A percentile compares a stretch with the other conserved stretches of the same genome.
phyloP scores from a whole-genome alignment of 805 yeast species.

The Teunomyces tritomae region DNA sequence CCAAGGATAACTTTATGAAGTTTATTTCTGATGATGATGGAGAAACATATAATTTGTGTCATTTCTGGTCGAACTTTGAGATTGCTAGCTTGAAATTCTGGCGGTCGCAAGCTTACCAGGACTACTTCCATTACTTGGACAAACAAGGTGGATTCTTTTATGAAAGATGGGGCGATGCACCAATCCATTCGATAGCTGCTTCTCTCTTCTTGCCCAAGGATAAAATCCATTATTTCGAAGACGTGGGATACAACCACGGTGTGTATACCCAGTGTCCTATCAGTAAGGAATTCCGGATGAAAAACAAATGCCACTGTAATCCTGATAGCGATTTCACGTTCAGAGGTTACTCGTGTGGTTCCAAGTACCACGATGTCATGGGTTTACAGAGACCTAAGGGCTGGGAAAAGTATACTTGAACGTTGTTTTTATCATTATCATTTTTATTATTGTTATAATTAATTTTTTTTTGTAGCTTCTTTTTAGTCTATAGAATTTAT shows the following conservation, averaged over 20 bases:
- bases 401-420: conserved; percentile 21
- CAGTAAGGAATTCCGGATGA: conserved; percentile 51
- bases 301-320: conserved; percentile 70
- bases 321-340: conserved; percentile 74
- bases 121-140: conserved; percentile 74
- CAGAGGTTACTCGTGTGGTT: conserved; percentile 40
- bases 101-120: conserved; percentile 67
- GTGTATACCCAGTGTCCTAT: conserved; percentile 82
- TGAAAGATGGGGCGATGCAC: conserved; percentile 95
- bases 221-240: conserved; percentile 74
- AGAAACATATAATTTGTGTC: conserved; percentile 71
- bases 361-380: conserved; percentile 30
- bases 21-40: conserved; percentile 72
- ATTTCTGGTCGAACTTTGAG: conserved; percentile 91
- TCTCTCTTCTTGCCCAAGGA: conserved; percentile 69
- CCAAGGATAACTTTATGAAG: conserved; percentile 62
- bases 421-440: too few species aligned
- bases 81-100: conserved; percentile 71
- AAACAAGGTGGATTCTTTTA: conserved; percentile 84
- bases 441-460: too few species aligned
- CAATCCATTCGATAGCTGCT: conserved; percentile 87
- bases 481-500: not conserved
- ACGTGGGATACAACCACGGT: conserved; percentile 79
- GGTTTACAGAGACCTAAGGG: conserved; percentile 27
- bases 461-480: not conserved